Evolutionary conservation across 116 monocot genomes (phyloP).

Genomic region (Thalassia testudinum): DNA sequence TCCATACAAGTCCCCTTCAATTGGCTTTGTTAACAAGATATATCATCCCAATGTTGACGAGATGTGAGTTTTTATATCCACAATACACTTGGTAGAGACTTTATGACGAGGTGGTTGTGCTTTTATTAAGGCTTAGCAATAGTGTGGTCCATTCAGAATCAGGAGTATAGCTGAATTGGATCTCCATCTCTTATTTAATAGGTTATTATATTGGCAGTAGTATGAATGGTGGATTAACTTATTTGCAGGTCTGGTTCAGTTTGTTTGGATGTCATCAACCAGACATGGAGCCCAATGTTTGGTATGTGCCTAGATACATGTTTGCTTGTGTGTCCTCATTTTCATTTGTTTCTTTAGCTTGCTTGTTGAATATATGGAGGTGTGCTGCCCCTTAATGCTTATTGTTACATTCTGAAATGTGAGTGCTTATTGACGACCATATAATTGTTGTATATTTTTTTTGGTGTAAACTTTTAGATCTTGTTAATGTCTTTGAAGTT

Average conservation of each 20-base stretch:
- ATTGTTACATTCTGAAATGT: too few relatives aligned
- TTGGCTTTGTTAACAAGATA: slow-evolving; percentile 60
- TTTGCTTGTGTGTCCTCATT: background rate
- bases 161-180: too few relatives aligned
- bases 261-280: slow-evolving; percentile 58
- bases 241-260: slow-evolving; percentile 37
- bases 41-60: slow-evolving; percentile 26
- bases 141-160: too few relatives aligned
- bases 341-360: too few relatives aligned
- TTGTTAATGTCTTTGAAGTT: slow-evolving; percentile 64
- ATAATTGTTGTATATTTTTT: background rate
- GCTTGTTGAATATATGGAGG: too few relatives aligned
- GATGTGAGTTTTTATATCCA: slow-evolving; percentile 6
- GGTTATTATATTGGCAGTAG: too few relatives aligned
- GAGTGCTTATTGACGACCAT: background rate
- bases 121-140: too few relatives aligned
- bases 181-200: too few relatives aligned
- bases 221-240: background rate
- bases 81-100: background rate
- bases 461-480: slow-evolving; percentile 17
- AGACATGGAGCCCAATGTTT: slow-evolving; percentile 79
- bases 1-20: slow-evolving; percentile 75
- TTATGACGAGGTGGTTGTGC: too few relatives aligned
- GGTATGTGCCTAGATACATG: slow-evolving; percentile 22
- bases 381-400: background rate